These are phyloP conservation scores for Calonectria leucothoes DNA, from an alignment of 2,329 filamentous ascomycete species.

Conservation along the genomic window DNA sequence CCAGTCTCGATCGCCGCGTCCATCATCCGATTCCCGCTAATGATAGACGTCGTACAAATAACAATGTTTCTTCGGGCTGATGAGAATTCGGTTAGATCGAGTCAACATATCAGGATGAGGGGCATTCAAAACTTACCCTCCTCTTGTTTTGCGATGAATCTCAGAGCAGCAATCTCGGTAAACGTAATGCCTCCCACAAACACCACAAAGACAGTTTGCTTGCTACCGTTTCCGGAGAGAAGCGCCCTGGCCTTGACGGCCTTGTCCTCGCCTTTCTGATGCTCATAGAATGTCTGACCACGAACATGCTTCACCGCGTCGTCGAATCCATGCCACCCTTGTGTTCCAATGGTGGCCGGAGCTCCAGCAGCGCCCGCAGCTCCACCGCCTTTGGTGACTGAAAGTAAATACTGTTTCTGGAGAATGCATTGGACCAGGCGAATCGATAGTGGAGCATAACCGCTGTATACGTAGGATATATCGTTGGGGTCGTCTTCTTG, in stretches of 20 bases:
- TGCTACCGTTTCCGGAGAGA: constrained; percentile 80
- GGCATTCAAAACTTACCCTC: constrained; percentile 62
- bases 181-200: constrained; percentile 98
- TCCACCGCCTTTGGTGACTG: constrained; percentile 73
- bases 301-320: constrained; percentile 89
- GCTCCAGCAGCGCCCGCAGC: constrained; percentile 43
- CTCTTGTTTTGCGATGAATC: constrained; percentile 90
- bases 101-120: neutral
- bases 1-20: constrained; percentile 82
- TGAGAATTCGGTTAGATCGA: constrained; percentile 25
- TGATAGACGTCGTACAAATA: constrained; percentile 91
- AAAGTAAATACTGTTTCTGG: constrained; percentile 86
- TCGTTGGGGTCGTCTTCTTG: constrained; percentile 95
- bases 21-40: constrained; percentile 92
- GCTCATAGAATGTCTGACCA: constrained; percentile 90
- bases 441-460: constrained; percentile 93
- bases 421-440: constrained; percentile 92
- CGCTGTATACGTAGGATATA: constrained; percentile 97
- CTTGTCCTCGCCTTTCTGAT: constrained; percentile 93
- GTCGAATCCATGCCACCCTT: constrained; percentile 94
- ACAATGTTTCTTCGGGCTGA: constrained; percentile 82
- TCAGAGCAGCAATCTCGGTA: constrained; percentile 92
- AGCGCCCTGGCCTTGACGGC: constrained; percentile 88
- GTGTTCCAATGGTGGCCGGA: constrained; percentile 67
- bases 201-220: constrained; percentile 94